These are phyloP conservation scores for Pyrenochaeta sp. DNA, from an alignment of 2,329 filamentous ascomycete genomes.

Conservation along the genomic window DNA sequence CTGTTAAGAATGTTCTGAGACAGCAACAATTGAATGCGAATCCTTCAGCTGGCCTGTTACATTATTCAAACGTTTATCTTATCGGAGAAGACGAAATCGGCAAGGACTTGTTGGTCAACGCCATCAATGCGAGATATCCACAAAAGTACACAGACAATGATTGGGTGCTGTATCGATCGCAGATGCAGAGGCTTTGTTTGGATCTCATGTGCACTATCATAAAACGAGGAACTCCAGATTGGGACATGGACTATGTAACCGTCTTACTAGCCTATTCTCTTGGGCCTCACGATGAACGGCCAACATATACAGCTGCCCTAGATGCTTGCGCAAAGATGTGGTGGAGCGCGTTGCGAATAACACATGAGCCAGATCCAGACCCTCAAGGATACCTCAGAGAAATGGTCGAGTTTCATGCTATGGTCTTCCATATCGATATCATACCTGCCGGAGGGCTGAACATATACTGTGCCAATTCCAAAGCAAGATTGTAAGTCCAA, in stretches of 20 bases:
- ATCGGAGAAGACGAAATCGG: too few species aligned
- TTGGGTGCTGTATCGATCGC: too few species aligned
- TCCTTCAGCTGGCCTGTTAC: neutral
- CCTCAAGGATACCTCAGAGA: neutral
- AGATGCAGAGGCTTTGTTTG: too few species aligned
- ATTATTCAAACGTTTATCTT: too few species aligned
- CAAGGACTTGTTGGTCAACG: too few species aligned
- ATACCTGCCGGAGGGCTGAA: neutral
- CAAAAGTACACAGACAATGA: too few species aligned
- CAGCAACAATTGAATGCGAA: neutral
- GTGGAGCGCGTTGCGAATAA: neutral
- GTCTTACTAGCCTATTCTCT: too few species aligned
- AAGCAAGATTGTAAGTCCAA: neutral
- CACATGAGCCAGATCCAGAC: slow-evolving; percentile 1
- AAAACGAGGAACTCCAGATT: too few species aligned
- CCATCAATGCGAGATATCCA: too few species aligned
- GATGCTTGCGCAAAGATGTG: slow-evolving; percentile 2
- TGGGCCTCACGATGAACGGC: neutral
- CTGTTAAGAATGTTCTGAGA: neutral
- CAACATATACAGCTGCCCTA: neutral
- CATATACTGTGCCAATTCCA: neutral
- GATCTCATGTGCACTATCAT: too few species aligned
- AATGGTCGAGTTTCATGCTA: neutral
- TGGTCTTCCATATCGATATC: slow-evolving; percentile 1
- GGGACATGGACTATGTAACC: too few species aligned